These are phyloP conservation scores for Alternaria triticina DNA, from an alignment of 2,329 filamentous ascomycete species.

Conservation along the genomic window DNA sequence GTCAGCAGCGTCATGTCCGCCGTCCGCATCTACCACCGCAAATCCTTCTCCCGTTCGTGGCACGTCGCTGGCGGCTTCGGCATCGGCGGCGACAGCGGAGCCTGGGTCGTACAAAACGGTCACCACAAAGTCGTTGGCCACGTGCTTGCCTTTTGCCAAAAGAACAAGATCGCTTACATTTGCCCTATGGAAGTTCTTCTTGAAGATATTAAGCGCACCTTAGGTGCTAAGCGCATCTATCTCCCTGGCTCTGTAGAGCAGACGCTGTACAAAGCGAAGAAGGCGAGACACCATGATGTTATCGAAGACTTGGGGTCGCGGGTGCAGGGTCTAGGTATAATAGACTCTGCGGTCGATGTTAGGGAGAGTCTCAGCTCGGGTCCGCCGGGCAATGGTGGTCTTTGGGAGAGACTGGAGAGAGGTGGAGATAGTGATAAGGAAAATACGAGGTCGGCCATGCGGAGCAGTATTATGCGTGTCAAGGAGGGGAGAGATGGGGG, in stretches of 20 bases:
- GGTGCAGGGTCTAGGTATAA: constrained; percentile 40
- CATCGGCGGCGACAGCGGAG: constrained; percentile 88
- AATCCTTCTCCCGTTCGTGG: constrained; percentile 77
- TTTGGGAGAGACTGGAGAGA: neutral
- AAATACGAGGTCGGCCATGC: neutral
- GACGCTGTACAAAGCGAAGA: constrained; percentile 15
- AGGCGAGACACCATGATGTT: constrained; percentile 8
- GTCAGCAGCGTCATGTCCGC: constrained; percentile 80
- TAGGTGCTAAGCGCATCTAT: constrained; percentile 72
- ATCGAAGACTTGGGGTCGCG: constrained; percentile 33
- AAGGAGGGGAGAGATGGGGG: constrained; percentile 23
- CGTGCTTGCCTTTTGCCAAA: constrained; percentile 84
- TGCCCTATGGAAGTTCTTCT: constrained; percentile 93
- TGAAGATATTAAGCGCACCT: constrained; percentile 80
- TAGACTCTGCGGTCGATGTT: constrained; percentile 36
- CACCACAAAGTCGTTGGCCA: constrained; percentile 86
- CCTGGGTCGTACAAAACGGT: constrained; percentile 85
- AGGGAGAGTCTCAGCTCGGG: neutral
- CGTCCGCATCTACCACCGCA: constrained; percentile 85
- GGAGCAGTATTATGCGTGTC: constrained; percentile 8
- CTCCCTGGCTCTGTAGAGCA: constrained; percentile 65
- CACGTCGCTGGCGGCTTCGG: constrained; percentile 66
- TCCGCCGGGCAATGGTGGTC: neutral
- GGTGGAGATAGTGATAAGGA: neutral
- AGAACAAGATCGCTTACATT: constrained; percentile 85